Evolutionary conservation across 345 rosid species (phyloP).

Genomic region (Tarenaya hassleriana): DNA sequence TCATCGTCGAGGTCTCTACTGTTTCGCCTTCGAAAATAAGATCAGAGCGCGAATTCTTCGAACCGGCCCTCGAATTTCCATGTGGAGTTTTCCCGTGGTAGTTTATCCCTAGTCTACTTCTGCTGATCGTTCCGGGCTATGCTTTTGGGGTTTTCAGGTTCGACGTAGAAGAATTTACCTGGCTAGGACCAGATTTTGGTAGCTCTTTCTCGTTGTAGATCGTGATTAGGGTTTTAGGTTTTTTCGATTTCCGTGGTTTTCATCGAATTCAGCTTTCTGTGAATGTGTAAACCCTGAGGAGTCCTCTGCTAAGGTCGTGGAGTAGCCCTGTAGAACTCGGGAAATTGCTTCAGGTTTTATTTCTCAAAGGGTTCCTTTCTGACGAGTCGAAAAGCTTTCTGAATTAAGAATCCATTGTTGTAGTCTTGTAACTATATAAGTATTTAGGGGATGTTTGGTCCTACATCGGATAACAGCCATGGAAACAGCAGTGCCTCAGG

Average conservation of each 20-base stretch:
- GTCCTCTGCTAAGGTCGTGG: slow-evolving; percentile 54
- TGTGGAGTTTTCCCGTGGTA: slow-evolving; percentile 13
- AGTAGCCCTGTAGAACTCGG: slow-evolving; percentile 42
- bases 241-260: slow-evolving; percentile 20
- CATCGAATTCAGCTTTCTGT: slow-evolving; percentile 27
- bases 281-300: too few species aligned
- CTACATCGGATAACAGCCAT: slow-evolving; percentile 41
- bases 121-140: slow-evolving; percentile 24
- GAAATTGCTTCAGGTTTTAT: slow-evolving; percentile 9
- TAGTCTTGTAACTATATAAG: slow-evolving; percentile 28
- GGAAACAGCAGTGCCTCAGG: slow-evolving; percentile 40
- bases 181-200: slow-evolving; percentile 23
- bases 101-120: slow-evolving; percentile 47
- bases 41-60: slow-evolving; percentile 32
- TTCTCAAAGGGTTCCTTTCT: slow-evolving; percentile 18
- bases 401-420: slow-evolving; percentile 13
- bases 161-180: slow-evolving; percentile 28
- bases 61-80: slow-evolving; percentile 8
- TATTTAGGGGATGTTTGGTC: slow-evolving; percentile 53
- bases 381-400: slow-evolving; percentile 16
- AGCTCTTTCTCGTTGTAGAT: slow-evolving; percentile 23
- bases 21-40: slow-evolving; percentile 29
- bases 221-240: slow-evolving; percentile 35
- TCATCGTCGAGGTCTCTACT: slow-evolving; percentile 22
- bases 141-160: slow-evolving; percentile 25